Evolutionary conservation across 495 filamentous ascomycete genomes (phyloP).

Genomic region (Acidiella bohemica): DNA sequence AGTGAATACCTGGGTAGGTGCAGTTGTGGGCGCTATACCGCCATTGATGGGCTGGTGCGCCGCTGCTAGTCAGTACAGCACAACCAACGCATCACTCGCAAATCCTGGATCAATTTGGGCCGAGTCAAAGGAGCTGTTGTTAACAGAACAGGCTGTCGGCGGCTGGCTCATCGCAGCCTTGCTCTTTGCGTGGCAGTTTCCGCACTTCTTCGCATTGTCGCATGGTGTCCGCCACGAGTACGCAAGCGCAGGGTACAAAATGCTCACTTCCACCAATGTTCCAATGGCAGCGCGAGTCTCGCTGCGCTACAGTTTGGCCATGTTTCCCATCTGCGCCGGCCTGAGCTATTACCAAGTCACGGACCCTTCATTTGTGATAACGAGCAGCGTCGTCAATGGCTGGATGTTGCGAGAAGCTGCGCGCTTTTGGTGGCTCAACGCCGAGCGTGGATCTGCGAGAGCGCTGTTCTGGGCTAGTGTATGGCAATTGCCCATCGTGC

Average conservation of each 20-base stretch:
- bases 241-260: conserved; percentile 69
- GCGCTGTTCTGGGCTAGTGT: conserved; percentile 94
- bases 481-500: conserved; percentile 84
- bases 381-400: conserved; percentile 67
- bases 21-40: conserved; percentile 82
- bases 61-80: conserved; percentile 76
- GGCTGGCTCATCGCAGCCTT: conserved; percentile 81
- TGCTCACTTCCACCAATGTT: conserved; percentile 84
- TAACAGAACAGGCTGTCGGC: conserved; percentile 47
- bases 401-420: conserved; percentile 78
- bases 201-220: conserved; percentile 88
- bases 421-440: conserved; percentile 66
- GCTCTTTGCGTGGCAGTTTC: conserved; percentile 94
- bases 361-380: conserved; percentile 72
- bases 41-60: conserved; percentile 98
- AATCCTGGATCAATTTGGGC: conserved; percentile 1
- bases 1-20: conserved; percentile 90
- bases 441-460: conserved; percentile 66
- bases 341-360: conserved; percentile 72
- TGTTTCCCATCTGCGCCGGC: conserved; percentile 76
- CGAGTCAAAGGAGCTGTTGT: conserved; percentile 50
- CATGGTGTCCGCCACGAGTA: conserved; percentile 86
- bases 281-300: conserved; percentile 72
- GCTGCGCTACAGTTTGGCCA: conserved; percentile 70
- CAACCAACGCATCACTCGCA: conserved; percentile 41